Evolutionary conservation across 306 rosid species (phyloP).

Genomic region (Spatholobus suberectus): DNA sequence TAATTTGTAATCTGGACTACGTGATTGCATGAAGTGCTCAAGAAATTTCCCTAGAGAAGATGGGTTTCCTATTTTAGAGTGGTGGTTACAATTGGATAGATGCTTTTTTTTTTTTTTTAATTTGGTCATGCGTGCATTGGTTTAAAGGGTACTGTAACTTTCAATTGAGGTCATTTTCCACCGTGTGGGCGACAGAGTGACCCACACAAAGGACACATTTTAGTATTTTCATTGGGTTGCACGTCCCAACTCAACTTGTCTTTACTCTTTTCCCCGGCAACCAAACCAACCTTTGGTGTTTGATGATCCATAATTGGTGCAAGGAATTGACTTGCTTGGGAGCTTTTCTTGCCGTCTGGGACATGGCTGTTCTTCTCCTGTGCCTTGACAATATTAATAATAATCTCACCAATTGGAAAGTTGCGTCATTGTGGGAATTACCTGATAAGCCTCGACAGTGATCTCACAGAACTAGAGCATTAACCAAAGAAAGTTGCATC

Average conservation of each 20-base stretch:
- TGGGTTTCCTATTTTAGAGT: neutral
- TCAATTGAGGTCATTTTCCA: constrained; percentile 42
- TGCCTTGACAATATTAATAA: constrained; percentile 4
- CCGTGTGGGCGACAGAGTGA: constrained; percentile 42
- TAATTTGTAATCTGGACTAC: neutral
- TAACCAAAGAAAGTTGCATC: neutral
- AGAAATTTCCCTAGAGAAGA: constrained; percentile 22
- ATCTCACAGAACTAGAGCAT: constrained; percentile 2
- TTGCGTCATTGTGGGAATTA: neutral
- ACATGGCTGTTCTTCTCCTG: constrained; percentile 24
- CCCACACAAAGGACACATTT: constrained; percentile 30
- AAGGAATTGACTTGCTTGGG: constrained; percentile 29
- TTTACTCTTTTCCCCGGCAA: neutral
- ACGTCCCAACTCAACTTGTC: constrained; percentile 25
- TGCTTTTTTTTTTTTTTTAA: neutral
- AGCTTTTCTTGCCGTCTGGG: constrained; percentile 51
- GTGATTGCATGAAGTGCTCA: constrained; percentile 39
- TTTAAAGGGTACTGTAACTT: constrained; percentile 11
- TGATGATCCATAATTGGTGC: constrained; percentile 22
- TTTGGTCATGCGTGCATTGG: constrained; percentile 10
- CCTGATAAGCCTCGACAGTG: constrained; percentile 13
- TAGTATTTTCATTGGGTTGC: neutral
- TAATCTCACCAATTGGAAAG: neutral
- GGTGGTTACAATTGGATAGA: neutral
- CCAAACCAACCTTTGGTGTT: neutral